phyloP scores from a whole-genome alignment of 129 eudicot genomes.

The Saposhnikovia divaricata region DNA sequence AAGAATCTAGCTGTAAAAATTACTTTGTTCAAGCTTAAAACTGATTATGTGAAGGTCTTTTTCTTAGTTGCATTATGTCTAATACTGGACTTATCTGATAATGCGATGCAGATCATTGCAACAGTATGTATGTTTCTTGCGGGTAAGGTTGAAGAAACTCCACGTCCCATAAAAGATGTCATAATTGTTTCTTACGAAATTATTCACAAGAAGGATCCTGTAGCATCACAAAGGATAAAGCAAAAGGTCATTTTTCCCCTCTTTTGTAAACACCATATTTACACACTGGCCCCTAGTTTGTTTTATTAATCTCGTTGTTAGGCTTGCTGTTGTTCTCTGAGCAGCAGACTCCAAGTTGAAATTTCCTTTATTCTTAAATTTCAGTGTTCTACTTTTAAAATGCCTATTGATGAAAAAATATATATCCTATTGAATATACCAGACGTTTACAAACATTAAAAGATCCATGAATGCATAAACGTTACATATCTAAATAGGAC shows the following conservation, averaged over 20 bases:
- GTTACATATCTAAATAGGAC: background rate
- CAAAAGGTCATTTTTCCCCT: constrained; percentile 51
- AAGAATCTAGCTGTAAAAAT: background rate
- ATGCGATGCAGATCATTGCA: constrained; percentile 65
- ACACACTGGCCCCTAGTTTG: background rate
- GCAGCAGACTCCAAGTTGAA: background rate
- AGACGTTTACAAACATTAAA: background rate
- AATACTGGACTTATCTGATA: constrained; percentile 11
- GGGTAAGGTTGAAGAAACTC: constrained; percentile 99
- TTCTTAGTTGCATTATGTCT: background rate
- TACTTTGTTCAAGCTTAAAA: background rate
- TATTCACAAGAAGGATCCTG: constrained; percentile 83
- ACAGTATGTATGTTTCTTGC: constrained; percentile 99
- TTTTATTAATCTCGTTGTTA: background rate
- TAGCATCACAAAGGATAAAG: constrained; percentile 85
- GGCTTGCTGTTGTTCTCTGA: background rate
- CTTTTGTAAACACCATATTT: background rate
- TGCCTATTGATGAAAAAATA: background rate
- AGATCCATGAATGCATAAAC: background rate
- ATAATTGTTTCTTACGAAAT: constrained; percentile 90
- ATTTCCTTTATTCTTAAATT: background rate
- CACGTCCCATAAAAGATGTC: constrained; percentile 89
- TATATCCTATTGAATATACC: background rate
- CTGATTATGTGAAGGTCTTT: background rate
- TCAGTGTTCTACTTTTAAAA: background rate